phyloP scores from a whole-genome alignment of 75 land plant genomes.

The Chamaecyparis obtusa region DNA sequence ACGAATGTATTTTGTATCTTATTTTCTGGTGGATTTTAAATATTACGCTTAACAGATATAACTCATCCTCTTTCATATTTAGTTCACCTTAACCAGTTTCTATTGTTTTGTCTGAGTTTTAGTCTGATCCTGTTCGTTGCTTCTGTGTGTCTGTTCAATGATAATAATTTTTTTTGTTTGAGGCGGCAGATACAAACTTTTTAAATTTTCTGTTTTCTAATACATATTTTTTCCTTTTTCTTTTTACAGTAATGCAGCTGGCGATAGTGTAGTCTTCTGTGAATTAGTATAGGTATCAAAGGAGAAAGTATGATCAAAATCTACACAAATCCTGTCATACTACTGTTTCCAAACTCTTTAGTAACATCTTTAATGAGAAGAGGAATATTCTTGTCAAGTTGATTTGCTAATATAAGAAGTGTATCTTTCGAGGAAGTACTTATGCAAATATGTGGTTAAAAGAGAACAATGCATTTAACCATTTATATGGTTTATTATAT shows the following conservation, averaged over 20 bases:
- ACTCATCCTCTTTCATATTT: background rate
- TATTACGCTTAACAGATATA: background rate
- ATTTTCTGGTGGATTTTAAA: background rate
- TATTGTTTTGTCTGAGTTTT: background rate
- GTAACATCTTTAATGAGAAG: background rate
- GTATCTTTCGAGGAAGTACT: background rate
- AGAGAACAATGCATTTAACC: background rate
- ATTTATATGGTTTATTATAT: background rate
- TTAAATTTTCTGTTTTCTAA: background rate
- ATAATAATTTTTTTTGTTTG: background rate
- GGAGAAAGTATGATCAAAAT: background rate
- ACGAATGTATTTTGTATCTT: background rate
- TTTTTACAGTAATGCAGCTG: slow-evolving; percentile 3
- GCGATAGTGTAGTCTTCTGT: background rate
- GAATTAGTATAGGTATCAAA: background rate
- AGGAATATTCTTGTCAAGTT: background rate
- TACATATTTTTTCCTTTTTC: background rate
- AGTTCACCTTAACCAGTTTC: background rate
- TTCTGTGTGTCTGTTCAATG: background rate
- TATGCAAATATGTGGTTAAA: background rate
- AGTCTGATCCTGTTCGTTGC: background rate
- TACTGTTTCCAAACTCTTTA: background rate
- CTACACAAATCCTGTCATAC: background rate
- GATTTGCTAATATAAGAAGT: background rate
- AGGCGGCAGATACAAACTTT: background rate